phyloP scores from a whole-genome alignment of 495 filamentous ascomycete species.

The Penicillium antarcticum region DNA sequence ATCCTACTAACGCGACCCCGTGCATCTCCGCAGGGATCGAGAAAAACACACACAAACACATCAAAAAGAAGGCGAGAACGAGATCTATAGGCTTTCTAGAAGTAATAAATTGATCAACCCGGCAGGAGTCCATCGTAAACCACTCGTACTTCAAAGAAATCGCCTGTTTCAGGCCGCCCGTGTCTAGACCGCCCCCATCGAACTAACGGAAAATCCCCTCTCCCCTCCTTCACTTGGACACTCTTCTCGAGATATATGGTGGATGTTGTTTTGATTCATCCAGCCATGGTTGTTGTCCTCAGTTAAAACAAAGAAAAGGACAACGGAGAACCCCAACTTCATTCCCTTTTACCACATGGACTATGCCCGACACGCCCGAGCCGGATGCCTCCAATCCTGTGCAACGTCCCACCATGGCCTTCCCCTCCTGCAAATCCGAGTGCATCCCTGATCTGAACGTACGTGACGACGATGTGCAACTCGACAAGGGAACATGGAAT shows the following conservation, averaged over 20 bases:
- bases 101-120: not conserved
- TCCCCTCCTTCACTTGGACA: constrained; percentile 6
- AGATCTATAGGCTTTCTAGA: not conserved
- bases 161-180: constrained; percentile 20
- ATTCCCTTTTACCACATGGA: constrained; percentile 19
- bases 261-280: constrained; percentile 10
- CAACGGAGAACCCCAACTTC: not conserved
- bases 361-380: constrained; percentile 39
- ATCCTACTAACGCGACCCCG: constrained; percentile 12
- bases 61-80: not conserved
- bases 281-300: constrained; percentile 32
- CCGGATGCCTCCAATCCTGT: constrained; percentile 34
- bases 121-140: too few relatives aligned
- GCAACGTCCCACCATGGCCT: constrained; percentile 26
- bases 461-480: constrained; percentile 47
- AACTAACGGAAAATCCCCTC: constrained; percentile 26
- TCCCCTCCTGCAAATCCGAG: constrained; percentile 40
- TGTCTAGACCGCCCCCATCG: constrained; percentile 29
- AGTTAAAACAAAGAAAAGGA: constrained; percentile 11
- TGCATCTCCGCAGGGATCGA: constrained; percentile 7
- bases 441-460: constrained; percentile 43
- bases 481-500: constrained; percentile 47
- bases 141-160: constrained; percentile 4
- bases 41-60: constrained; percentile 4
- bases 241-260: not conserved